phyloP scores from a whole-genome alignment of 2,329 filamentous ascomycete genomes.

The Paraconiothyrium sp. region DNA sequence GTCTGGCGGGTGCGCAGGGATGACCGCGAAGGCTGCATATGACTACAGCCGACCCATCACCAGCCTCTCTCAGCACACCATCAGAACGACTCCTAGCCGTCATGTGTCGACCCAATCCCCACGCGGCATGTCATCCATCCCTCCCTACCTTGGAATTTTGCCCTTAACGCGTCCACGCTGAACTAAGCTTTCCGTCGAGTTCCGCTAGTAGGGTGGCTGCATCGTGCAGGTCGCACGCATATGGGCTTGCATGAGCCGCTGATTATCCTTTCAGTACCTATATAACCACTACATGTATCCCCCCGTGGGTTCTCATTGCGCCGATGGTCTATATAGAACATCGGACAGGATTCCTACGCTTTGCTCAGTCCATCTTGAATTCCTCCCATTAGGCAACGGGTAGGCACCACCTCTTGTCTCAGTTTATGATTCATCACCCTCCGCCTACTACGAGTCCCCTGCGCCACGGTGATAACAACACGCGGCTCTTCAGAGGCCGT shows the following conservation, averaged over 20 bases:
- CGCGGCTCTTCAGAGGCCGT: constrained; percentile 39
- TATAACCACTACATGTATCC: constrained; percentile 43
- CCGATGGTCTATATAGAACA: constrained; percentile 36
- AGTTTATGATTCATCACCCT: constrained; percentile 37
- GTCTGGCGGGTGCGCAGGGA: constrained; percentile 33
- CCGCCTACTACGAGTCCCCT: constrained; percentile 27
- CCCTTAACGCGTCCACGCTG: constrained; percentile 39
- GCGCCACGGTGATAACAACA: constrained; percentile 43
- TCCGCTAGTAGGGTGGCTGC: constrained; percentile 47
- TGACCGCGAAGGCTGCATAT: constrained; percentile 34
- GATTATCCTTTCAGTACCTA: constrained; percentile 30
- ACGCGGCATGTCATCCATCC: constrained; percentile 44
- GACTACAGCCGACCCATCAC: constrained; percentile 26
- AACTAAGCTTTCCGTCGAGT: constrained; percentile 49
- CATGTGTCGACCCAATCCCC: constrained; percentile 37
- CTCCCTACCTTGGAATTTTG: constrained; percentile 40
- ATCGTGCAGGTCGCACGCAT: constrained; percentile 28
- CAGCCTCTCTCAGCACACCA: constrained; percentile 37
- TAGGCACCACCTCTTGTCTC: constrained; percentile 44
- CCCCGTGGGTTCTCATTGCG: constrained; percentile 23
- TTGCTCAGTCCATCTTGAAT: constrained; percentile 22
- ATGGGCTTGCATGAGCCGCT: constrained; percentile 28
- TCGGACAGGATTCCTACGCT: constrained; percentile 18
- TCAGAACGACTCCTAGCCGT: constrained; percentile 31
- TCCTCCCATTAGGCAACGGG: constrained; percentile 37